phyloP scores from a whole-genome alignment of 2,329 filamentous ascomycete genomes.

The Ceratocystis variospora region DNA sequence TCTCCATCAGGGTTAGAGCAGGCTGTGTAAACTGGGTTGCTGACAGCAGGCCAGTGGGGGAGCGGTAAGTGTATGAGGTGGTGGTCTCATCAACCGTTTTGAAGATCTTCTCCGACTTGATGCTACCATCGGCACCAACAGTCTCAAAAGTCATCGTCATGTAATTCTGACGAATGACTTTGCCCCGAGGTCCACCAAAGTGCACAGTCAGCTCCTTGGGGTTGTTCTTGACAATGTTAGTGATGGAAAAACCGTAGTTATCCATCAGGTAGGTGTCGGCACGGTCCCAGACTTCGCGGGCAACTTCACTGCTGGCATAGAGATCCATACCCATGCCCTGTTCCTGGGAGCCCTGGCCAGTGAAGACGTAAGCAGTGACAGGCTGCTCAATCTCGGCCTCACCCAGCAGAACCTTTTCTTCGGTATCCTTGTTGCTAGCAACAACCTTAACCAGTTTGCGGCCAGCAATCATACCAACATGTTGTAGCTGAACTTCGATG shows the following conservation, averaged over 20 bases:
- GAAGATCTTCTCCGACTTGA: constrained; percentile 99
- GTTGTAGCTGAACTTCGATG: constrained; percentile 86
- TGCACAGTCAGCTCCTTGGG: constrained; percentile 97
- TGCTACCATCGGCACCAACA: constrained; percentile 76
- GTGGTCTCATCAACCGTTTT: constrained; percentile 92
- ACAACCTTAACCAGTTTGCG: constrained; percentile 99
- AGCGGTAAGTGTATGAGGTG: constrained; percentile 91
- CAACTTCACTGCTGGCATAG: constrained; percentile 83
- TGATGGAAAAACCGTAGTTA: constrained; percentile 96
- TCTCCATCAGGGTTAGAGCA: constrained; percentile 96
- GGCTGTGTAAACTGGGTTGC: constrained; percentile 98
- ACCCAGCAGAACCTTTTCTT: constrained; percentile 88
- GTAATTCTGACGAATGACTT: constrained; percentile 96
- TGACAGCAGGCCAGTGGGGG: constrained; percentile 83
- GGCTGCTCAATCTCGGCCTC: constrained; percentile 98
- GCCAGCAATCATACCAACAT: constrained; percentile 93
- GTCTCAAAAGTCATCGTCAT: constrained; percentile 99
- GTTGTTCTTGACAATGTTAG: constrained; percentile 98
- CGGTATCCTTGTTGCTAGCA: constrained; percentile 85
- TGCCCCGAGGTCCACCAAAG: constrained; percentile 92
- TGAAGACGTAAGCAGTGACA: constrained; percentile 93
- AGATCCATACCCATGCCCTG: constrained; percentile 99
- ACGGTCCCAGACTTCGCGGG: constrained; percentile 93
- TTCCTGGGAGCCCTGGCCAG: constrained; percentile 94
- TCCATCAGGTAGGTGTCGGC: constrained; percentile 97